Conservation (phyloP, 345 rosid species). For the Hibiscus trionum region DNA sequence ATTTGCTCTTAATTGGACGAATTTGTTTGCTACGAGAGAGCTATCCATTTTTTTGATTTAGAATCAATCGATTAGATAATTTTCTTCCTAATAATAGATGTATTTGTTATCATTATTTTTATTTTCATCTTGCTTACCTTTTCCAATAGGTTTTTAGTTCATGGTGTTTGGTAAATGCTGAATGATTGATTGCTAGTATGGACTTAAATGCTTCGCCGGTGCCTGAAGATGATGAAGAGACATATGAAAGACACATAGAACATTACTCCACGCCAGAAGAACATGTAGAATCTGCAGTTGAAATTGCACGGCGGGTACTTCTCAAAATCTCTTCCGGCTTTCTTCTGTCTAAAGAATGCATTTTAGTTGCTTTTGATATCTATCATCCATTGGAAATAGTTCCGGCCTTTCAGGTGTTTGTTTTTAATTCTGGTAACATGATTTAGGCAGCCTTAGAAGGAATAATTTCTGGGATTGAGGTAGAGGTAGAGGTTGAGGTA, state of each 20-base stretch:
- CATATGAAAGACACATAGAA: slow-evolving; percentile 36
- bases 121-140: slow-evolving; percentile 1
- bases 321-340: neutral
- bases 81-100: neutral
- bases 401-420: too few relatives aligned
- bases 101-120: neutral
- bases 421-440: too few relatives aligned
- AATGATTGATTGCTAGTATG: slow-evolving; percentile 76
- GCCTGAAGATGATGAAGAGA: slow-evolving; percentile 77
- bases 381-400: neutral
- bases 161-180: slow-evolving; percentile 34
- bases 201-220: slow-evolving; percentile 67
- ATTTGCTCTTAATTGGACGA: neutral
- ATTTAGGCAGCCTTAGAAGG: neutral
- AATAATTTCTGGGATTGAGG: neutral
- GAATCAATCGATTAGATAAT: neutral
- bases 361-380: too few relatives aligned
- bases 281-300: slow-evolving; percentile 51
- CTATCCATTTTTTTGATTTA: neutral
- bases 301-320: slow-evolving; percentile 62
- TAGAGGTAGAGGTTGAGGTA: neutral
- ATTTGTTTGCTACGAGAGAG: neutral
- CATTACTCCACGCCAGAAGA: slow-evolving; percentile 42
- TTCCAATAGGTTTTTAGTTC: slow-evolving; percentile 13
- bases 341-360: too few relatives aligned